These are phyloP conservation scores for Drosera spatulata DNA, from an alignment of 179 eudicot genomes.

Conservation along the genomic window DNA sequence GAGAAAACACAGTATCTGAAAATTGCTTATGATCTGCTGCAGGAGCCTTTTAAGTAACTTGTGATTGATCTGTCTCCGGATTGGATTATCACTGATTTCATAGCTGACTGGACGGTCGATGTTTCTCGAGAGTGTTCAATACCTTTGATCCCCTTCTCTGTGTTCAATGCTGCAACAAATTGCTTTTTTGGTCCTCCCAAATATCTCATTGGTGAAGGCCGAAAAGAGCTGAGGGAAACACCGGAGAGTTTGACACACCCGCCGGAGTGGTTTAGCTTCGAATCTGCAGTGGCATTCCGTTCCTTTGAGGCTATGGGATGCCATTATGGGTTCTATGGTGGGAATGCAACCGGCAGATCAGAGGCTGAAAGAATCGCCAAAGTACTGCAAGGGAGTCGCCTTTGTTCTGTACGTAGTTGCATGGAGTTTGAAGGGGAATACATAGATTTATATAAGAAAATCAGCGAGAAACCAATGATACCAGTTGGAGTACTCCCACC, in stretches of 20 bases:
- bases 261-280: constrained; percentile 17
- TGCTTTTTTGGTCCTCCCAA: constrained; percentile 22
- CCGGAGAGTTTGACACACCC: constrained; percentile 3
- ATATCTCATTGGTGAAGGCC: constrained; percentile 10
- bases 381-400: constrained; percentile 10
- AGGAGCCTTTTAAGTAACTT: constrained; percentile 7
- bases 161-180: constrained; percentile 8
- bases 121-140: constrained; percentile 8
- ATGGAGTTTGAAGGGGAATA: constrained; percentile 21
- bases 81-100: constrained; percentile 26
- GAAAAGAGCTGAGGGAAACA: neutral
- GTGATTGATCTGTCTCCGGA: constrained; percentile 14
- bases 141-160: constrained; percentile 2
- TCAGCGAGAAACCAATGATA: constrained; percentile 14
- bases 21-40: constrained; percentile 18
- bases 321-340: neutral
- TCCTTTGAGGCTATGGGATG: constrained; percentile 8
- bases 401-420: constrained; percentile 5
- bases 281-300: constrained; percentile 15
- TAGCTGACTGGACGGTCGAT: constrained; percentile 1
- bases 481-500: constrained; percentile 27
- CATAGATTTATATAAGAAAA: constrained; percentile 5
- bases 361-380: constrained; percentile 1
- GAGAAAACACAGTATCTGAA: constrained; percentile 13
- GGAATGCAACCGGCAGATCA: constrained; percentile 2